Base-by-base conservation (phyloP, 495 filamentous ascomycete species). In the Penicillium turbatum region DNA sequence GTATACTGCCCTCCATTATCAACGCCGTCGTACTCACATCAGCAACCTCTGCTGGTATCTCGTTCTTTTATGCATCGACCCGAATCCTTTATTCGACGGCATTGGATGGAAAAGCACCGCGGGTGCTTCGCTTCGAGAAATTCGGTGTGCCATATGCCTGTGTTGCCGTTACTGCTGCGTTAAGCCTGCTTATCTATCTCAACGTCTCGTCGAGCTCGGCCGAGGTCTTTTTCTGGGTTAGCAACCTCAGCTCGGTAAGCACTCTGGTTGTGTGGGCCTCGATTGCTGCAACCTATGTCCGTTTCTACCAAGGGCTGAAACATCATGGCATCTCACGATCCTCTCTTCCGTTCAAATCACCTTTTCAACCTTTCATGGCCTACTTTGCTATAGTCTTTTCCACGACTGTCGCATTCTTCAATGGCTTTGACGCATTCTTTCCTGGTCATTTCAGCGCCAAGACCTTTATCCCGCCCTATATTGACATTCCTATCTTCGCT, bases 71-170 rank as follows among this genome's bases (percentile, higher is more conserved):
- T 66, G 85, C 81, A 0, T 85, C 83, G 12, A 85, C 82, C 3
- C 80, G 88, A 36, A 82, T 85, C 49, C 76, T 92, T 6, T 86
- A 87, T 61, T 83, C 83, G 16, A 78, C 89, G 56, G 84, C 86
- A 1, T 63, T 78, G 29, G 76, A 83, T 48, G 79, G 84, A 6
- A 82, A 85, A 31, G 87, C 87, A 0, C 88, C 87, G 0, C 63
- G 61, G 0, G 55, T 85, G 51, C 78, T 90, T 55, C 66, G 50
- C 5, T 71, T 62, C 50, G 70, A 61, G 27, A 72, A 65, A 40
- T 59, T 61, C 35, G 71, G 71, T 1, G 72, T 79, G 6, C 77
- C 73, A 12, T 75, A 75, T 27, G 51, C 61, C 11, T 65, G 66
- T 13, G 69, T 76, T 3, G 49, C 35, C 9, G 56, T 69, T 0